Base-by-base conservation (phyloP, 768 basidiomycete species). In the Amanita jacksonii region DNA sequence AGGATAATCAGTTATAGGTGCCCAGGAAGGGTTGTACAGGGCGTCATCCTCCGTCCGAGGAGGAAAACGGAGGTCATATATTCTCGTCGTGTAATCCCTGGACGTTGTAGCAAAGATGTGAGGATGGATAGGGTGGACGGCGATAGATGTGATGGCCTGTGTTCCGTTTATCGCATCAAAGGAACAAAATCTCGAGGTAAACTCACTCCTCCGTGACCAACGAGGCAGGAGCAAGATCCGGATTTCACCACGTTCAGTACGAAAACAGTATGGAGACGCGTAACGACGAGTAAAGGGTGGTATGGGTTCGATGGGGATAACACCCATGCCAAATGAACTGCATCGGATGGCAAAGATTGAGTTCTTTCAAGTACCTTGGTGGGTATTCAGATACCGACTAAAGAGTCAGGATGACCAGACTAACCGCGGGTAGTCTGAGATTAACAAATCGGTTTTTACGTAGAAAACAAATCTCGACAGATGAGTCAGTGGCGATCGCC, bases 131-230 rank as follows among this genome's bases (percentile, higher is more conserved):
- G 79, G 81, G 56, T 86, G 80, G 5, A 81, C 76, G 0, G 66
- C 72, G 5, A 89, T 72, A 7, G 79, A 79, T 0, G 81, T 85
- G 46, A 89, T 85, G 20, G 66, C 61, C 73, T 77, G 37, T 32
- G 31, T 33, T 34, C 16, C 33, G 44, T 13, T 23, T 22, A 24
- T 25, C 9, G 41, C 25, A 51, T 40, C 3, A 41, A 25, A 16
- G 27, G 27, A 30, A 45, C 41, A 31, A 3, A 34, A 35, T 25
- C 9, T 20, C 3, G 16, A n/a, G 33, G 8, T 4, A 7, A 36
- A 61, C 77, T 63, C 62, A 84, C 85, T 28, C 79, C 81, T 16
- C 85, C 85, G 56, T 87, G 85, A 2, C 82, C 84, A 30, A 79
- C 73, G 31, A 83, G 62, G 48, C 62, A 65, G 5, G 78, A 70